These are phyloP conservation scores for Blastocystis sp. DNA, from an alignment of 352 stramenopile species.

Conservation along the genomic window DNA sequence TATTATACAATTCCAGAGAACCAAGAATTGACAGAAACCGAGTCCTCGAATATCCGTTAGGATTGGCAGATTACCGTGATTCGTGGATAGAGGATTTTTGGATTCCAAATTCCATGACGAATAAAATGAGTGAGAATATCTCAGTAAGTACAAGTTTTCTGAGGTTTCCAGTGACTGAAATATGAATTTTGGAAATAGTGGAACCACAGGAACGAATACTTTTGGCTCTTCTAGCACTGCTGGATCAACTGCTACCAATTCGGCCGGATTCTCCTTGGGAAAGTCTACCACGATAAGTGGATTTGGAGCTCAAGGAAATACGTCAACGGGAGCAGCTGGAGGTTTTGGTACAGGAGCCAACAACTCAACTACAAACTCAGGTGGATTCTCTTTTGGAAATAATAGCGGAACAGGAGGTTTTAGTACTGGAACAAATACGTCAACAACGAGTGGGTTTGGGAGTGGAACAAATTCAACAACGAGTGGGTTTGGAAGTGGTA, in stretches of 20 bases:
- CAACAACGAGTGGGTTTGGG: conserved; percentile 18
- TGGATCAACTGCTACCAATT: not conserved
- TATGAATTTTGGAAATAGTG: no score
- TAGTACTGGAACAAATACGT: conserved; percentile 2
- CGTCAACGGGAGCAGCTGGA: not conserved
- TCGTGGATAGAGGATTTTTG: not conserved
- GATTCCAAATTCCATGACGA: not conserved
- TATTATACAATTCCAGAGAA: not conserved
- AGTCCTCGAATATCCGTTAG: no score
- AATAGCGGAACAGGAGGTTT: conserved; percentile 6
- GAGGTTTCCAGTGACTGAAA: no score
- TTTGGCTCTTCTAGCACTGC: no score
- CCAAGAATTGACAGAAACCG: no score
- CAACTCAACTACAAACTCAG: not conserved
- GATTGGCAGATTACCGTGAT: no score
- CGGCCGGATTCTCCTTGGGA: not conserved
- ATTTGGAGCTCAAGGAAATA: conserved; percentile 14
- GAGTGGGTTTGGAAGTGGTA: not conserved
- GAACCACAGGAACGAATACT: no score
- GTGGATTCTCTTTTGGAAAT: not conserved
- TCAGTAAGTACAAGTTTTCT: not conserved
- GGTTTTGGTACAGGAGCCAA: not conserved
- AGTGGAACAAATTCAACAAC: not conserved
- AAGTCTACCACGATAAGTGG: not conserved
- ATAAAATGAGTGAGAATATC: not conserved